Percentiles rank a stretch among this genome's conserved stretches.
Conservation (phyloP, 768 basidiomycete species). For the Lentinus tigrinus region DNA sequence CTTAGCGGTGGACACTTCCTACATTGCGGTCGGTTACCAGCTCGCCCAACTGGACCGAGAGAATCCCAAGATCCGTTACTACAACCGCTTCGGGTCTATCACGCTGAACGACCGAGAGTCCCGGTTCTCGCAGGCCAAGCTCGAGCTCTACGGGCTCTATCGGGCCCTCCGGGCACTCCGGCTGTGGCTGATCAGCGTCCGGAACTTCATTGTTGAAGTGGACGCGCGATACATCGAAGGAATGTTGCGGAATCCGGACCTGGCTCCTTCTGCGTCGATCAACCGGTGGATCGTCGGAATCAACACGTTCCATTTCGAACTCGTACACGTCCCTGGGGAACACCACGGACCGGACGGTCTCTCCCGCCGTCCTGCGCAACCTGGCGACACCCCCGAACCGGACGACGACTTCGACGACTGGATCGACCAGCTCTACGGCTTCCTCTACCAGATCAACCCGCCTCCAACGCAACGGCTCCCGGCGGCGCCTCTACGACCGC, state of each 20-base stretch:
- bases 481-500: neutral
- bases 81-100: slow-evolving; percentile 29
- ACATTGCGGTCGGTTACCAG: neutral
- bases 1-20: slow-evolving; percentile 22
- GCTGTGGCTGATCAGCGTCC: slow-evolving; percentile 28
- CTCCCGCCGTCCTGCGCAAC: slow-evolving; percentile 16
- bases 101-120: neutral
- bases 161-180: slow-evolving; percentile 7
- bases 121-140: slow-evolving; percentile 33
- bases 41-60: slow-evolving; percentile 13
- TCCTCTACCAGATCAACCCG: slow-evolving; percentile 1
- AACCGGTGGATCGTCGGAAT: slow-evolving; percentile 44
- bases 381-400: neutral
- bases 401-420: slow-evolving; percentile 16
- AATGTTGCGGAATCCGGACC: slow-evolving; percentile 14
- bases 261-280: slow-evolving; percentile 35
- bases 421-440: slow-evolving; percentile 14
- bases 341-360: slow-evolving; percentile 23
- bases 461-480: neutral
- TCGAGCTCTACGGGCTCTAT: slow-evolving; percentile 27
- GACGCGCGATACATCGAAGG: no score
- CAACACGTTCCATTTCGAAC: slow-evolving; percentile 32
- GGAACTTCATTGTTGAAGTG: slow-evolving; percentile 22
- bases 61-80: slow-evolving; percentile 14
- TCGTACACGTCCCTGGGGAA: slow-evolving; percentile 35